phyloP scores from a whole-genome alignment of 352 stramenopile species.

The Pythium scleroteichum region DNA sequence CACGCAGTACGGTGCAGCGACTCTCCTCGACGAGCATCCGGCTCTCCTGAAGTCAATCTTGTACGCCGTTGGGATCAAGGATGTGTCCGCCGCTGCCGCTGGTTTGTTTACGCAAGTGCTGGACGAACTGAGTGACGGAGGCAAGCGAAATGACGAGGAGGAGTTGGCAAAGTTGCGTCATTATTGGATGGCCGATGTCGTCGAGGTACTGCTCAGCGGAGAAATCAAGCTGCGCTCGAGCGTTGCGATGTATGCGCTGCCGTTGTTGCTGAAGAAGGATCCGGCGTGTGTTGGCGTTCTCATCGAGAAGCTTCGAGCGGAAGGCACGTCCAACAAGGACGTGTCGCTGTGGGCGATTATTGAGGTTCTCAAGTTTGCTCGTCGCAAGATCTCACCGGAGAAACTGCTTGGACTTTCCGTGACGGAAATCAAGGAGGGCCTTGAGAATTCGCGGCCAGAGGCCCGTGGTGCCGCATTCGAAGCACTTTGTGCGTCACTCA shows the following conservation, averaged over 20 bases:
- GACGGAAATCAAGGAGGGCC: slow-evolving; percentile 52
- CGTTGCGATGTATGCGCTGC: slow-evolving; percentile 76
- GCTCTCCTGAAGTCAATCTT: slow-evolving; percentile 60
- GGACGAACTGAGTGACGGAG: slow-evolving; percentile 37
- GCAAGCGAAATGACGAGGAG: not conserved
- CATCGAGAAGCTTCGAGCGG: slow-evolving; percentile 46
- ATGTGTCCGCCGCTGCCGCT: slow-evolving; percentile 67
- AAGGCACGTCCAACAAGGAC: slow-evolving; percentile 32
- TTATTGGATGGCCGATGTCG: slow-evolving; percentile 62
- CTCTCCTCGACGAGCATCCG: slow-evolving; percentile 48
- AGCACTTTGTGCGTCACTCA: slow-evolving; percentile 74
- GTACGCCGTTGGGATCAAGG: slow-evolving; percentile 63
- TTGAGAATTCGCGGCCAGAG: slow-evolving; percentile 56
- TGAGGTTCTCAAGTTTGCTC: slow-evolving; percentile 78
- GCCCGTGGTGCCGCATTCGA: slow-evolving; percentile 76
- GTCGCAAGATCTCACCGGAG: slow-evolving; percentile 63
- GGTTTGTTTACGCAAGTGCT: slow-evolving; percentile 75
- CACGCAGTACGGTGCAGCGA: slow-evolving; percentile 39
- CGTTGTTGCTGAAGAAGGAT: slow-evolving; percentile 73
- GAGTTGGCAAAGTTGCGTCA: slow-evolving; percentile 33
- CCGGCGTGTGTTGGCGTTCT: slow-evolving; percentile 49
- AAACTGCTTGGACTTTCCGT: slow-evolving; percentile 55
- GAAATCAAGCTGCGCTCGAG: slow-evolving; percentile 57
- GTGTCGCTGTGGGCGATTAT: slow-evolving; percentile 69
- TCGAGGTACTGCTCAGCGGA: slow-evolving; percentile 47